Base-by-base conservation (phyloP, 1,139 yeast species). In the Saccharomyces pastorianus region DNA sequence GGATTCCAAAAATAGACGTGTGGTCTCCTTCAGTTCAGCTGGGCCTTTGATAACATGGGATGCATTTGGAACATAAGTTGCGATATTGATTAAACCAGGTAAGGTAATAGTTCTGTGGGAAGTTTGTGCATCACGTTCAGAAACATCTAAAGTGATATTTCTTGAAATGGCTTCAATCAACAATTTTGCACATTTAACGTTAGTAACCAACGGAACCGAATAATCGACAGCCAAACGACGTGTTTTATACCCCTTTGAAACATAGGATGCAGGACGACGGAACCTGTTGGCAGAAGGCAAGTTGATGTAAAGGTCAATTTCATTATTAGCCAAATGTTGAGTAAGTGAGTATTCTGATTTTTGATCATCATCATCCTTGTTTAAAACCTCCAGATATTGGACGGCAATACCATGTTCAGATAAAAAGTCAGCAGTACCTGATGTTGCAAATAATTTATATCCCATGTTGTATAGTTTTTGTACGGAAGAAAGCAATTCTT, bases 181-280 rank as follows among this genome's bases (percentile, higher is more conserved):
- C 64, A 95, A 79, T 76, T 95, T 95, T 60, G 99, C 99, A 77
- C 93, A 85, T 76, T 95, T 95, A 64, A 93, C 99, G 70, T 95
- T 95, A 62, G 99, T 93, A 52, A 95, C 96, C 72, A 95, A 80
- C 53, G 99, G 99, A 70, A 95, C 88, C 53, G 97, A 91, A 71
- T 88, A 95, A 74, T 95, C 99, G 62, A 95, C 98, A 63, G 99
- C 99, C 98, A 95, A 88, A 79, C 99, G 95, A 80, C 99, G 95
- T 54, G 98, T 88, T 74, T 84, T 85, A 80, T 95, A 95, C 72
- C 99, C 99, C 77, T 88, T 90, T 41, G 96, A 88, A 81, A 93
- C 90, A 75, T 93, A 95, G 58, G 93, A 88, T 54, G 99, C 97
- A 58, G 99, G 99, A 76, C 99, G 90, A 73, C 99, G 88, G 84